These are phyloP conservation scores for Mycena belliarum DNA, from an alignment of 768 basidiomycete genomes.

Conservation along the genomic window DNA sequence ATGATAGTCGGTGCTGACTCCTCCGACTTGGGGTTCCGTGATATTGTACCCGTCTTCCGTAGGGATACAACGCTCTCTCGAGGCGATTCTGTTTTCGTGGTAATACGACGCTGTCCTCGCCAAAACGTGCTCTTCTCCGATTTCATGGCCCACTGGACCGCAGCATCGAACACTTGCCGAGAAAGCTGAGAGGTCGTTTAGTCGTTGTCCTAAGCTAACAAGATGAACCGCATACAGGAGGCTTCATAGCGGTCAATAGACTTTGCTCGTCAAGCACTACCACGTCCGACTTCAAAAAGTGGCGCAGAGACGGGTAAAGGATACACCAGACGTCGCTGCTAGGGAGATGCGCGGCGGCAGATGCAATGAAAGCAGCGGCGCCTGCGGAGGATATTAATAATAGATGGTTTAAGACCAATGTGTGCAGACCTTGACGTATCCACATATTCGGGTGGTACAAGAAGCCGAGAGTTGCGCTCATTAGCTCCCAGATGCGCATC, in stretches of 20 bases:
- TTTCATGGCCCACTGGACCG: constrained; percentile 87
- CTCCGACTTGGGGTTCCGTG: constrained; percentile 60
- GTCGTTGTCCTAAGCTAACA: not conserved
- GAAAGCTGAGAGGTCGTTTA: constrained; percentile 43
- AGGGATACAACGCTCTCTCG: constrained; percentile 71
- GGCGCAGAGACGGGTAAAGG: constrained; percentile 86
- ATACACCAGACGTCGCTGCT: constrained; percentile 96
- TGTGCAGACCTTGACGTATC: constrained; percentile 83
- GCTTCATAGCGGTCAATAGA: constrained; percentile 74
- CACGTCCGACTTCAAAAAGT: constrained; percentile 85
- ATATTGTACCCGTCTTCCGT: constrained; percentile 51
- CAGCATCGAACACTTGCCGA: constrained; percentile 81
- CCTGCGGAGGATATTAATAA: constrained; percentile 45
- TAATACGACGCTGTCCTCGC: constrained; percentile 53
- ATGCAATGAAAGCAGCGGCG: constrained; percentile 84
- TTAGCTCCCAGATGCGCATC: constrained; percentile 96
- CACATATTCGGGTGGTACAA: constrained; percentile 94
- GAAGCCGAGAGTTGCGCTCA: constrained; percentile 85
- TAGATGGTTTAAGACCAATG: not conserved
- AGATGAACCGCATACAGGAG: constrained; percentile 57
- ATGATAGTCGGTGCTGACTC: constrained; percentile 57
- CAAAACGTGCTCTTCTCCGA: constrained; percentile 81
- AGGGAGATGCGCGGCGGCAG: constrained; percentile 80
- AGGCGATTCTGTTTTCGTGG: constrained; percentile 61
- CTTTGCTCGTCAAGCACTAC: constrained; percentile 70